Percentiles rank a stretch among this genome's conserved stretches.
phyloP scores from a whole-genome alignment of 805 yeast genomes.

The Schizosaccharomyces japonicus region DNA sequence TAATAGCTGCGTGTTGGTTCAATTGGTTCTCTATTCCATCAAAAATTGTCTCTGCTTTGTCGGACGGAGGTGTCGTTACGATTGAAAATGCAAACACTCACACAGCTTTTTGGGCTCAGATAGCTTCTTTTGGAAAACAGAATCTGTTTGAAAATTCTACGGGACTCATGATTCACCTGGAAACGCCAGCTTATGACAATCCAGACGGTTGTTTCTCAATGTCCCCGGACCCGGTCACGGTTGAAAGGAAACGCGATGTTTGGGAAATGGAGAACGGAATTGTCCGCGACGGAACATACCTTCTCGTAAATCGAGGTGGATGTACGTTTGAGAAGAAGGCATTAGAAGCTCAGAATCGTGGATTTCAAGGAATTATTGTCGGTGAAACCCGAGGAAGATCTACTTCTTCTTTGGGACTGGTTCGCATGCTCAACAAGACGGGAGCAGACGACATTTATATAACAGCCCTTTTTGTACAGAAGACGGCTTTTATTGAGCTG shows the following conservation, averaged over 20 bases:
- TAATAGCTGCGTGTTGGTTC: too few species aligned
- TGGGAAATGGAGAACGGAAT: neutral
- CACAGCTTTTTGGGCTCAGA: too few species aligned
- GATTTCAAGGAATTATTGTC: constrained; percentile 30
- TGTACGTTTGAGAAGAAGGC: constrained; percentile 35
- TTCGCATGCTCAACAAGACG: constrained; percentile 30
- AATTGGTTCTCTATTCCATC: too few species aligned
- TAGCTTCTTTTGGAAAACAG: too few species aligned
- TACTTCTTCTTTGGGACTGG: constrained; percentile 18
- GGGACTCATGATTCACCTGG: too few species aligned
- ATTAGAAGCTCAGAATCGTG: constrained; percentile 20
- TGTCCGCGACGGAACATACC: neutral
- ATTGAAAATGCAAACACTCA: too few species aligned
- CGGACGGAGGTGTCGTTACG: too few species aligned
- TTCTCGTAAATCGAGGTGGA: constrained; percentile 24
- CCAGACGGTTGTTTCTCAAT: too few species aligned
- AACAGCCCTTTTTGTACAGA: constrained; percentile 31
- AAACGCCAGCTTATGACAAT: too few species aligned
- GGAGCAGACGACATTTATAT: constrained; percentile 22
- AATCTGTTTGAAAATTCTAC: too few species aligned
- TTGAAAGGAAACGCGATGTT: neutral
- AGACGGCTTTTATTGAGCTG: constrained; percentile 19
- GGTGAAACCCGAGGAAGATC: constrained; percentile 27
- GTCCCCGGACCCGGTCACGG: neutral
- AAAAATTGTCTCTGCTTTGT: too few species aligned